These are phyloP conservation scores for Aspergillus sergii DNA, from an alignment of 2,329 filamentous ascomycete genomes.

Conservation along the genomic window DNA sequence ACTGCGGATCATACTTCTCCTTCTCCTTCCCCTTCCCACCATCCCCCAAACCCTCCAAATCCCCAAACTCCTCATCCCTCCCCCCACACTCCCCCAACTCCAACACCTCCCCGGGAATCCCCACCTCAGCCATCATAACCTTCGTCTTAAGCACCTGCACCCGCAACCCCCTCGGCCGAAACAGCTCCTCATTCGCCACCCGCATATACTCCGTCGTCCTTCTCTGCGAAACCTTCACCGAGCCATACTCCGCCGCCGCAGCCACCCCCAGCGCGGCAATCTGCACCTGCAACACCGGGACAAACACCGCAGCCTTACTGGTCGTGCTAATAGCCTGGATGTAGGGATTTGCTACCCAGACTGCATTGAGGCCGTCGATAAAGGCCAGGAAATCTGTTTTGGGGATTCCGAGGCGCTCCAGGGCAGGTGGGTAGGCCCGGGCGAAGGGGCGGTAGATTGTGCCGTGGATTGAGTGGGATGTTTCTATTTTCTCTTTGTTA, in stretches of 20 bases:
- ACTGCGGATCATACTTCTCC: constrained; percentile 11
- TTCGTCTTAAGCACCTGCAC: constrained; percentile 29
- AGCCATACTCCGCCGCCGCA: constrained; percentile 16
- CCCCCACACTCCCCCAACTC: constrained; percentile 3
- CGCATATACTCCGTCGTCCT: constrained; percentile 31
- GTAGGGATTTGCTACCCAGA: constrained; percentile 57
- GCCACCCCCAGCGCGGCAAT: constrained; percentile 20
- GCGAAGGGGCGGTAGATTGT: constrained; percentile 19
- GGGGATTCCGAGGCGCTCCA: constrained; percentile 6
- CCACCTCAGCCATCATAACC: constrained; percentile 19
- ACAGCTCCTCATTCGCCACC: constrained; percentile 34
- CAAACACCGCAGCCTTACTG: constrained; percentile 26
- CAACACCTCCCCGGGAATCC: constrained; percentile 11
- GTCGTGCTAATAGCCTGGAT: constrained; percentile 28
- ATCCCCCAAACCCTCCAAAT: background rate
- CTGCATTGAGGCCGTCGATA: constrained; percentile 49
- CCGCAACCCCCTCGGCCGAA: constrained; percentile 35
- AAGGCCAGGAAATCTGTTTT: constrained; percentile 31
- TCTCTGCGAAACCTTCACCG: constrained; percentile 23
- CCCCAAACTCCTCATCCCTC: constrained; percentile 5
- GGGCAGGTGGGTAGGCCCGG: constrained; percentile 14
- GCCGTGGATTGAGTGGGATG: constrained; percentile 16
- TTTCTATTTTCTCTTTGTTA: constrained; percentile 8
- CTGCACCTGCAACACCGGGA: constrained; percentile 32
- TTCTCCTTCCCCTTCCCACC: background rate